Conservation (phyloP, 768 basidiomycete species). For the Rhodotorula diobovata region DNA sequence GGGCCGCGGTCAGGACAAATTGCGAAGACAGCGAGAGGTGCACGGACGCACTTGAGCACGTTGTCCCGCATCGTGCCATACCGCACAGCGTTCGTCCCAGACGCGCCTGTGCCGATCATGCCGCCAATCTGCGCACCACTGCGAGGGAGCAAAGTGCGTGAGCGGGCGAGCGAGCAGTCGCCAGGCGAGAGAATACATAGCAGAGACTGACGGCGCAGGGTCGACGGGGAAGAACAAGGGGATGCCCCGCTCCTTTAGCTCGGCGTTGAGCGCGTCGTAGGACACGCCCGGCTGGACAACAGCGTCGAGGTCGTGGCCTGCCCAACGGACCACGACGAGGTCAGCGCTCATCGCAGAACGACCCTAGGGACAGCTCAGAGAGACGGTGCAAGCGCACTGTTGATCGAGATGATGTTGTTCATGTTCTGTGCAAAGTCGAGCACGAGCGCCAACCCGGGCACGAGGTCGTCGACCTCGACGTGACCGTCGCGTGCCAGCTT, state of each 20-base stretch:
- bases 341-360: neutral
- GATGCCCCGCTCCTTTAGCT: slow-evolving; percentile 60
- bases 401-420: slow-evolving; percentile 70
- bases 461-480: slow-evolving; percentile 37
- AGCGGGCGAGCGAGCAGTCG: no score
- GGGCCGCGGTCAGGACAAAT: neutral
- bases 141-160: neutral
- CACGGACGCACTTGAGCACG: slow-evolving; percentile 29
- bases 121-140: slow-evolving; percentile 59
- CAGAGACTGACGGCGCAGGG: slow-evolving; percentile 17
- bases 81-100: slow-evolving; percentile 58
- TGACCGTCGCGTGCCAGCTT: slow-evolving; percentile 18
- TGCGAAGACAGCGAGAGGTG: no score
- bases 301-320: slow-evolving; percentile 60
- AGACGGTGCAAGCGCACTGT: slow-evolving; percentile 42
- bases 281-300: slow-evolving; percentile 65
- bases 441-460: slow-evolving; percentile 34
- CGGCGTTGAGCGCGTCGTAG: slow-evolving; percentile 73
- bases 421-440: slow-evolving; percentile 52
- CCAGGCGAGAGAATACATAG: neutral
- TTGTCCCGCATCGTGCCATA: slow-evolving; percentile 41
- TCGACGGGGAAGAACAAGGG: slow-evolving; percentile 74
- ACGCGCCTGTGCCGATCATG: slow-evolving; percentile 83
- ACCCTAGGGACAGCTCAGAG: no score
- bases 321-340: no score